Evolutionary conservation across 1,284 basidiomycete species (phyloP), one percentile per base, ranked within the genome.

Genomic region (Melanopsichium pennsylvanicum): DNA sequence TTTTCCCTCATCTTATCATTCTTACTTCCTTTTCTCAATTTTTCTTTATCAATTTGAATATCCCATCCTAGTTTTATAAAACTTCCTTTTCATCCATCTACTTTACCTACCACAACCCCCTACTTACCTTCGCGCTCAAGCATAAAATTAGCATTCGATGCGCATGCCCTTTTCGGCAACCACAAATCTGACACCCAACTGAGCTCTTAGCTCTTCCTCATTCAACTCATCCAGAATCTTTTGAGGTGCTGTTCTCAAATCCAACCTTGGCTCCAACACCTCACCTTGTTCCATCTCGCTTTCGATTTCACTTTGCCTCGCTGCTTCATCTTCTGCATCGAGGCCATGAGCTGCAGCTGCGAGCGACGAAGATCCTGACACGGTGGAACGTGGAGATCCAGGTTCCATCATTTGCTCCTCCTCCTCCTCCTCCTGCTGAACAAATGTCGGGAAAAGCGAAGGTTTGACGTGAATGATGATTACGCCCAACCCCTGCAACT

Each of bases 391-490:
- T 6, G 43, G 54, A 4, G 48, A 40, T n/a, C n/a, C n/a, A n/a
- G n/a, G n/a, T n/a, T n/a, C n/a, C n/a, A n/a, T n/a, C 25, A 52
- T 32, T 9, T 34, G 37, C 0, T 45, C 23, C 15, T 10, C 19
- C 12, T 32, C 26, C 4, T 34, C 25, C 23, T 21, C 38, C 3
- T 38, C 37, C 0, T 56, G 46, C 32, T 61, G 45, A 4, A 59
- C 49, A 42, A 59, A 75, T 2, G 59, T 70, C 5, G 75, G 75
- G 35, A 75, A 77, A 11, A 77, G 41, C 1, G 74, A 71, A 5
- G 72, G 69, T 37, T 78, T 78, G 49, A 78, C 74, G 38, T 78
- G 75, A 33, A 76, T 74, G 23, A 78, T 60, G 26, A 78, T 58
- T 4, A 78, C 63, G 2, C 50, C 56, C 12, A 78, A 39, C 3